phyloP scores from a whole-genome alignment of 192 early-diverging fungal species.

The Phycomyces nitens region DNA sequence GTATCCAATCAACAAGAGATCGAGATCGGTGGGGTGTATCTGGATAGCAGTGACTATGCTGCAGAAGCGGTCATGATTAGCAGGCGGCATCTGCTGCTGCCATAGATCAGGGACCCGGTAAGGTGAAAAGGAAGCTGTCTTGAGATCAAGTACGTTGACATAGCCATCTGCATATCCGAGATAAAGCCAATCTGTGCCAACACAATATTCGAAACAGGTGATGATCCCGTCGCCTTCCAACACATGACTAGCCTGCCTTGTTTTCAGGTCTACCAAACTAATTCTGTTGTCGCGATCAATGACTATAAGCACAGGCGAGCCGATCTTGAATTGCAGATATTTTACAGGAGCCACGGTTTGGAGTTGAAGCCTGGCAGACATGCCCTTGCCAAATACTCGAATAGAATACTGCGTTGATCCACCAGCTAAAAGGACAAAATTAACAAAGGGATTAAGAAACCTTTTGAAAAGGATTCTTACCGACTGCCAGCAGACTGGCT shows the following conservation, averaged over 20 bases:
- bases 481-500: constrained; percentile 50
- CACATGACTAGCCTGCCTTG: constrained; percentile 24
- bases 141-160: constrained; percentile 47
- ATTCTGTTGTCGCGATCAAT: constrained; percentile 45
- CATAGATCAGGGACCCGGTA: constrained; percentile 45
- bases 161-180: constrained; percentile 47
- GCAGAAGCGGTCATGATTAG: background rate
- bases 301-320: constrained; percentile 44
- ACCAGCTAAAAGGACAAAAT: background rate
- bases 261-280: constrained; percentile 50
- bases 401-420: constrained; percentile 27
- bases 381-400: constrained; percentile 43
- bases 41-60: constrained; percentile 45
- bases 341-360: constrained; percentile 39
- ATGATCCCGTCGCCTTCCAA: constrained; percentile 39
- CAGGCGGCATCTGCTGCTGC: constrained; percentile 13
- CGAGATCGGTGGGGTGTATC: constrained; percentile 46
- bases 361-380: constrained; percentile 23
- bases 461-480: no score
- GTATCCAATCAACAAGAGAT: constrained; percentile 53
- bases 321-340: constrained; percentile 49
- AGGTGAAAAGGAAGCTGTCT: constrained; percentile 29
- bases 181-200: constrained; percentile 51
- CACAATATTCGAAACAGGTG: constrained; percentile 41
- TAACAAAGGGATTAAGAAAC: no score